Evolutionary conservation across 352 stramenopile species (phyloP).

Genomic region (Phytophthora uliginosa): DNA sequence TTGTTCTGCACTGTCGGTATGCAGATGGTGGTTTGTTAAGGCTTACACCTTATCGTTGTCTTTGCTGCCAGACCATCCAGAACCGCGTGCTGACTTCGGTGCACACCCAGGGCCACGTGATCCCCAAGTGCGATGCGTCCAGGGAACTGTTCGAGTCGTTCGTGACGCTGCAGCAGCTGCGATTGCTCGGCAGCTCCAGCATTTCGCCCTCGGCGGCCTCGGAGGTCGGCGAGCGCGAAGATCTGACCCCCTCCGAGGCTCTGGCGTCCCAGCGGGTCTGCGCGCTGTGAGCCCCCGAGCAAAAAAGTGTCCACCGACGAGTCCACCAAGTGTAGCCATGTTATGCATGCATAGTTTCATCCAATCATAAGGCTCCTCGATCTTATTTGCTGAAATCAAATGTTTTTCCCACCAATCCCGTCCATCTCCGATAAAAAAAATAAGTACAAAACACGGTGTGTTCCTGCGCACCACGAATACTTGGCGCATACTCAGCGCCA

Average conservation of each 20-base stretch:
- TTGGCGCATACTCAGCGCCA: conserved; percentile 21
- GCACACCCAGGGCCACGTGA: conserved; percentile 83
- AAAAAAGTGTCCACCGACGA: not conserved
- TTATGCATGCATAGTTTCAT: conserved; percentile 22
- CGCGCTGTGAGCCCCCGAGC: conserved; percentile 24
- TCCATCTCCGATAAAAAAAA: not conserved
- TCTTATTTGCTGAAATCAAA: conserved; percentile 15
- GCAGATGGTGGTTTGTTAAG: not conserved
- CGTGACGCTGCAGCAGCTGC: conserved; percentile 37
- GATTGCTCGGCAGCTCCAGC: conserved; percentile 29
- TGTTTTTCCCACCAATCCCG: conserved; percentile 40
- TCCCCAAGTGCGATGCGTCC: conserved; percentile 78
- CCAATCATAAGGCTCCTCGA: conserved; percentile 18
- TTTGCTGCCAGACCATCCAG: conserved; percentile 37
- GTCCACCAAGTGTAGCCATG: conserved; percentile 29
- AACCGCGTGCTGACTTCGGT: conserved; percentile 65
- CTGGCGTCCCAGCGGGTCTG: conserved; percentile 31
- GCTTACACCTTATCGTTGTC: not conserved
- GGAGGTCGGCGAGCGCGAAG: conserved; percentile 23
- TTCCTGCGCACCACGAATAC: conserved; percentile 9
- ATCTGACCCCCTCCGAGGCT: conserved; percentile 24
- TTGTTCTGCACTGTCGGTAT: not conserved
- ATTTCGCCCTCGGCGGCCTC: conserved; percentile 34
- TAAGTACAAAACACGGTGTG: not conserved
- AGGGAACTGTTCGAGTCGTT: conserved; percentile 66